Conservation (phyloP, 345 rosid genomes). For the Isatis tinctoria region DNA sequence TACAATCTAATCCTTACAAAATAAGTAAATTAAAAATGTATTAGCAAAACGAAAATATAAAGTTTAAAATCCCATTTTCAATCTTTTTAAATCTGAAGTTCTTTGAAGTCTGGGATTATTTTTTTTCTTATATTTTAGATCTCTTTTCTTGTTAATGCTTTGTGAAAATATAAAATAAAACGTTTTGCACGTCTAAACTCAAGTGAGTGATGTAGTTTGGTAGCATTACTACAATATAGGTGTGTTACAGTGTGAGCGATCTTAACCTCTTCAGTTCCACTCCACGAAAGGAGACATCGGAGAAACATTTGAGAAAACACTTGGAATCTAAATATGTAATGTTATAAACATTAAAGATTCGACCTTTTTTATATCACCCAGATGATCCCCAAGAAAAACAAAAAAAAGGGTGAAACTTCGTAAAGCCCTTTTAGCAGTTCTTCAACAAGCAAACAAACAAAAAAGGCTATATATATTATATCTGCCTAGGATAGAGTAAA, state of each 20-base stretch:
- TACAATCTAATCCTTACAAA: neutral
- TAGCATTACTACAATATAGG: neutral
- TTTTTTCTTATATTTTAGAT: neutral
- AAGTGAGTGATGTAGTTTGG: slow-evolving; percentile 11
- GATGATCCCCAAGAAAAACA: neutral
- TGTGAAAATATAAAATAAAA: neutral
- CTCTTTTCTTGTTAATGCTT: neutral
- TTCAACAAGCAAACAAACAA: neutral
- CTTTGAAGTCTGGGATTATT: neutral
- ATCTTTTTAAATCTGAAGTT: neutral
- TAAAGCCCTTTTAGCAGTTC: slow-evolving; percentile 6
- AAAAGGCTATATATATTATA: slow-evolving; percentile 1
- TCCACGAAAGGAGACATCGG: neutral
- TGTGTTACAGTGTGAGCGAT: neutral
- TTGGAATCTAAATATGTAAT: neutral
- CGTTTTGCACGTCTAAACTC: slow-evolving; percentile 5
- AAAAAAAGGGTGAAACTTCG: slow-evolving; percentile 16
- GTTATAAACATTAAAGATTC: neutral
- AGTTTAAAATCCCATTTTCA: neutral
- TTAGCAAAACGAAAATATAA: neutral
- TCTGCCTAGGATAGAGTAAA: neutral
- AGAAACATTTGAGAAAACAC: neutral
- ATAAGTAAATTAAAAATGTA: neutral
- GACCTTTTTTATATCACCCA: slow-evolving; percentile 19
- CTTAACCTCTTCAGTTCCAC: neutral